A percentile compares a stretch with the other conserved stretches of the same genome.
phyloP scores from a whole-genome alignment of 495 filamentous ascomycete genomes.

The Podospora tetraspora region DNA sequence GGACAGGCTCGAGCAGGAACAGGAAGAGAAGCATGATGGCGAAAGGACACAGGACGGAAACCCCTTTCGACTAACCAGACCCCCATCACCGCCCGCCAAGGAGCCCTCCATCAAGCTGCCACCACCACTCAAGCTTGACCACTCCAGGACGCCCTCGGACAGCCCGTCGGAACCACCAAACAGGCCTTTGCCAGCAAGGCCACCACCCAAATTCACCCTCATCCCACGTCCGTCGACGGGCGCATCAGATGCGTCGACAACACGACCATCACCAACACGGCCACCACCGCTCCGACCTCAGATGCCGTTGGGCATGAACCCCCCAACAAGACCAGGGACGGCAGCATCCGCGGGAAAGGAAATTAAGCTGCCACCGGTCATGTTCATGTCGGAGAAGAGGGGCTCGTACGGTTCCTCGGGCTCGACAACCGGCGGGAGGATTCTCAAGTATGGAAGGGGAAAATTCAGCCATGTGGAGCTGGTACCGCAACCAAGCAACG shows the following conservation, averaged over 20 bases:
- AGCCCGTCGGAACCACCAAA: constrained; percentile 25
- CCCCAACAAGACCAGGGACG: constrained; percentile 28
- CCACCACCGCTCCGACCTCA: constrained; percentile 22
- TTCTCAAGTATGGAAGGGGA: constrained; percentile 44
- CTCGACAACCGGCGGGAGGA: constrained; percentile 27
- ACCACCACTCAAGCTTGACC: constrained; percentile 3
- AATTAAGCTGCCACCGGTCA: constrained; percentile 15
- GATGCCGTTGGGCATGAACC: constrained; percentile 24
- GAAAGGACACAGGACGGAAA: constrained; percentile 9
- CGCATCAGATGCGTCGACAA: constrained; percentile 15
- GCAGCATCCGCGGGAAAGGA: constrained; percentile 17
- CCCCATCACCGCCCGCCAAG: constrained; percentile 27
- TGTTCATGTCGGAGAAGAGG: constrained; percentile 30
- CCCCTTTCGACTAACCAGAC: constrained; percentile 17
- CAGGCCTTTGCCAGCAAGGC: constrained; percentile 27
- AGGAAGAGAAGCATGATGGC: constrained; percentile 6
- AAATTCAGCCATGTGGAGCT: constrained; percentile 41
- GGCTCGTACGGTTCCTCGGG: constrained; percentile 33
- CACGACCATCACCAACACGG: constrained; percentile 17
- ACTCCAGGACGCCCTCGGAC: constrained; percentile 3
- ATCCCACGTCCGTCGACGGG: constrained; percentile 1
- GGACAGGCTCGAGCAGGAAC: constrained; percentile 17
- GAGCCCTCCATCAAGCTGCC: constrained; percentile 1
- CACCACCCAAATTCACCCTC: constrained; percentile 13
- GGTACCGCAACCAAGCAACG: constrained; percentile 46